A percentile compares a stretch with the other conserved stretches of the same genome.
Conservation (phyloP, 371 early-diverging fungal genomes). For the Chytridiales sp. region DNA sequence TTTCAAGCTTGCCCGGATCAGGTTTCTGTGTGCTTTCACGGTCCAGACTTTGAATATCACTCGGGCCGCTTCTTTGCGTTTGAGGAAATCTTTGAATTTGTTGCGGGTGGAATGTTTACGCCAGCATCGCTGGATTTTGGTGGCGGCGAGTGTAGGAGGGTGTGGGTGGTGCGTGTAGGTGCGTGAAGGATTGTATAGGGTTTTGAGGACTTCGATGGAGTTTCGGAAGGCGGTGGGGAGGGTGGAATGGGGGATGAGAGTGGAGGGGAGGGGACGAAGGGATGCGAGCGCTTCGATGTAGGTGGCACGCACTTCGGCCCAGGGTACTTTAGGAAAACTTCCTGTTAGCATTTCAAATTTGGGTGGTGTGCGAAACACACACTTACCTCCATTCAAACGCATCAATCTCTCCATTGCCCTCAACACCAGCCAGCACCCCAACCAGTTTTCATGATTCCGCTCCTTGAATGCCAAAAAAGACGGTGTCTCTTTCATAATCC, state of each 20-base stretch:
- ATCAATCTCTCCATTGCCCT: no score
- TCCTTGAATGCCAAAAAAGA: no score
- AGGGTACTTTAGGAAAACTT: no score
- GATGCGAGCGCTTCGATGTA: no score
- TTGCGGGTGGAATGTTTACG: constrained; percentile 7
- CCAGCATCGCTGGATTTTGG: constrained; percentile 30
- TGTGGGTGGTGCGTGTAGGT: background rate
- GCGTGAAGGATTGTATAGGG: background rate
- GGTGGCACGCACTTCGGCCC: no score
- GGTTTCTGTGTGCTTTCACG: constrained; percentile 12
- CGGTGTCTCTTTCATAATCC: no score
- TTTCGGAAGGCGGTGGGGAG: no score
- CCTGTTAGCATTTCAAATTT: no score
- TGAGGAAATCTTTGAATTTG: constrained; percentile 13
- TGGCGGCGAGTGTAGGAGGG: constrained; percentile 24
- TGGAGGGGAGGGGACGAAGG: background rate
- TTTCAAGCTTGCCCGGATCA: constrained; percentile 4
- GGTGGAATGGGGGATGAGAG: background rate
- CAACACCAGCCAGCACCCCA: no score
- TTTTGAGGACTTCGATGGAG: background rate
- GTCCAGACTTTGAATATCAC: constrained; percentile 27
- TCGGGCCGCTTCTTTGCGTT: constrained; percentile 19
- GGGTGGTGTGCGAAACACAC: no score
- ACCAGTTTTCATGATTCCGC: no score
- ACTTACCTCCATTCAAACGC: no score